Conservation (phyloP, 1,284 basidiomycete species). For the Neotropicomus parvogracilis region DNA sequence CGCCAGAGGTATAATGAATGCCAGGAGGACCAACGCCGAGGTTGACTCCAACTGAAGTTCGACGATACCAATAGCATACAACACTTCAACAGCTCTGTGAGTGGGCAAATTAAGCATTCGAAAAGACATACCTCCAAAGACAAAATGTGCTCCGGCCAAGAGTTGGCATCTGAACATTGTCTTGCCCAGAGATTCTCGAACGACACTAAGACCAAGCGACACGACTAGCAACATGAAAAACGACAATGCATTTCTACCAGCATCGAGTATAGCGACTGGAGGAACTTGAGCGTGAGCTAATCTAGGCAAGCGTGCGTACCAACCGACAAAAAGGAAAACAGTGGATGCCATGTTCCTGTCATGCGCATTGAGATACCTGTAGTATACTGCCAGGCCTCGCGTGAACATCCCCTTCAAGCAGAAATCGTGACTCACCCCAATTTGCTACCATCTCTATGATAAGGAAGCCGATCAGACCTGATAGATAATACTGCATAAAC, state of each 20-base stretch:
- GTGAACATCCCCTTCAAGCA: background rate
- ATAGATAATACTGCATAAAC: conserved; percentile 78
- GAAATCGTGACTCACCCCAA: conserved; percentile 54
- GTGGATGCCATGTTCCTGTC: conserved; percentile 72
- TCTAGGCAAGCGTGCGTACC: conserved; percentile 23
- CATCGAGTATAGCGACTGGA: conserved; percentile 85
- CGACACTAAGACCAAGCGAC: conserved; percentile 81
- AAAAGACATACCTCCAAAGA: conserved; percentile 77
- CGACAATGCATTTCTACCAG: conserved; percentile 88
- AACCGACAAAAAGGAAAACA: conserved; percentile 82
- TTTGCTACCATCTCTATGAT: conserved; percentile 92
- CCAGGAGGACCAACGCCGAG: conserved; percentile 70
- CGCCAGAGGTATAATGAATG: conserved; percentile 91
- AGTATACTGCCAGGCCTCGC: conserved; percentile 54
- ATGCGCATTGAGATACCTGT: conserved; percentile 88
- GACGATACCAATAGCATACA: conserved; percentile 91
- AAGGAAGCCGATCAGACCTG: conserved; percentile 85
- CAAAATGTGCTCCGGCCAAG: conserved; percentile 80
- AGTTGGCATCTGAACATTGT: conserved; percentile 78
- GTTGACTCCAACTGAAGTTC: conserved; percentile 88
- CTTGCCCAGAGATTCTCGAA: conserved; percentile 72
- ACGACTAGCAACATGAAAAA: conserved; percentile 96
- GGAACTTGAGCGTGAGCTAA: conserved; percentile 6
- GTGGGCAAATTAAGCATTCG: background rate
- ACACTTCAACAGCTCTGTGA: conserved; percentile 45